Conservation (phyloP, 2,329 filamentous ascomycete species). For the Chaetomium olivaceum region DNA sequence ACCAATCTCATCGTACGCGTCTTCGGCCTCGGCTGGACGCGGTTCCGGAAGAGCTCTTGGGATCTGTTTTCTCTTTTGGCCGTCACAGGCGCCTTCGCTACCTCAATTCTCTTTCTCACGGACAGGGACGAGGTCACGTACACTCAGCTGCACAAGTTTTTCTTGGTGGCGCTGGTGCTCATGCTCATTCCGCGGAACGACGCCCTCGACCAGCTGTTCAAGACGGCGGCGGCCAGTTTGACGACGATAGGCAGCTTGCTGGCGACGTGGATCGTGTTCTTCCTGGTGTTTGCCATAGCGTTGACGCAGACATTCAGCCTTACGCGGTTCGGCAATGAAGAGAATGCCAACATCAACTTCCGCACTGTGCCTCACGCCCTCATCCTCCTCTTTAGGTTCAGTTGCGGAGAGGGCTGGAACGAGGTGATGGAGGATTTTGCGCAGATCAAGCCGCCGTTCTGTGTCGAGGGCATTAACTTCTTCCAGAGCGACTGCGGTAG, state of each 20-base stretch:
- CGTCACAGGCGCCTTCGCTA: conserved; percentile 77
- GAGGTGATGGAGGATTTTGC: conserved; percentile 95
- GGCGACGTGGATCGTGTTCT: conserved; percentile 96
- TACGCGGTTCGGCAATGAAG: conserved; percentile 76
- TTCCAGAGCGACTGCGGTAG: conserved; percentile 93
- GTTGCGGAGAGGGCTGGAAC: conserved; percentile 96
- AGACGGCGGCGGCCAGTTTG: conserved; percentile 92
- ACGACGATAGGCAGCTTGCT: conserved; percentile 87
- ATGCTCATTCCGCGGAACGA: conserved; percentile 95
- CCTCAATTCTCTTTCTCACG: conserved; percentile 73
- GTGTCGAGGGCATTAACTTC: conserved; percentile 70
- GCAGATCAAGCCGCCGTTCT: conserved; percentile 74
- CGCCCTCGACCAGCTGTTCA: conserved; percentile 96
- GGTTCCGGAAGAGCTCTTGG: conserved; percentile 93
- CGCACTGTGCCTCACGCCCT: conserved; percentile 90
- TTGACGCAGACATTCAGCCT: conserved; percentile 94
- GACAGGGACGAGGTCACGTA: conserved; percentile 62
- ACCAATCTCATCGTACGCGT: conserved; percentile 82
- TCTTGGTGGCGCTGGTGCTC: conserved; percentile 84
- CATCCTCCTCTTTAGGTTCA: conserved; percentile 90
- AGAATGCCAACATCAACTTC: conserved; percentile 83
- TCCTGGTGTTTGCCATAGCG: conserved; percentile 94
- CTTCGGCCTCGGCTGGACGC: conserved; percentile 84
- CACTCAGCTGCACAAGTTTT: conserved; percentile 86
- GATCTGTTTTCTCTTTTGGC: conserved; percentile 84